Evolutionary conservation across 495 filamentous ascomycete species (phyloP), one percentile per base, ranked within the genome.

Genomic region (Penicillium manginii): DNA sequence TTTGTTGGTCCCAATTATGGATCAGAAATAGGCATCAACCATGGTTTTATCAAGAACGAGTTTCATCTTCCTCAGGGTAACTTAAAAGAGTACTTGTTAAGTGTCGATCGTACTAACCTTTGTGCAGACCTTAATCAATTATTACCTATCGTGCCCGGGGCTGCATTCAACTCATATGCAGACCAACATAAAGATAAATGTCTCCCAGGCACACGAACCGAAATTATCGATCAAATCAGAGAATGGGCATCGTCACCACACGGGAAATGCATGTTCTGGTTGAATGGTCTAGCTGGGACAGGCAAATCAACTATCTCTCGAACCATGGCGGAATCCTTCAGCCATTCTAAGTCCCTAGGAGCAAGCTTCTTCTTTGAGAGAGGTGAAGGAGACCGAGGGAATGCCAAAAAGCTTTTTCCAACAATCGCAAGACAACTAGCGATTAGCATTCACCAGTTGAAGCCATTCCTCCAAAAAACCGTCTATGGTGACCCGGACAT

Each of bases 151-250:
- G n/a, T n/a, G n/a, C n/a, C n/a, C n/a, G n/a, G n/a, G n/a, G n/a
- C n/a, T n/a, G n/a, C n/a, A n/a, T n/a, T n/a, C n/a, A n/a, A n/a
- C n/a, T n/a, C n/a, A n/a, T n/a, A n/a, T n/a, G n/a, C n/a, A n/a
- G n/a, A n/a, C n/a, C 39, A 42, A n/a, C 39, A 42, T 42, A 42
- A 42, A n/a, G 39, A 42, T n/a, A n/a, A 42, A 42, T 42, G 39
- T 42, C 39, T 42, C 39, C 39, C 39, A 42, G 39, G 39, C 14
- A 42, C 39, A 42, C 39, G 39, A n/a, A 42, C 39, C 39, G 39
- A 42, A 7, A 42, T 42, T n/a, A 7, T 42, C 39, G 14, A 42
- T 42, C 39, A 42, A 42, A 42, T 42, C 14, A 42, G 15, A 42
- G 39, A 8, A 42, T 42, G 39, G 39, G 39, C 39, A 7, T 7